Conservation (phyloP, 441 rosid species). For the Bruguiera hainesii region DNA sequence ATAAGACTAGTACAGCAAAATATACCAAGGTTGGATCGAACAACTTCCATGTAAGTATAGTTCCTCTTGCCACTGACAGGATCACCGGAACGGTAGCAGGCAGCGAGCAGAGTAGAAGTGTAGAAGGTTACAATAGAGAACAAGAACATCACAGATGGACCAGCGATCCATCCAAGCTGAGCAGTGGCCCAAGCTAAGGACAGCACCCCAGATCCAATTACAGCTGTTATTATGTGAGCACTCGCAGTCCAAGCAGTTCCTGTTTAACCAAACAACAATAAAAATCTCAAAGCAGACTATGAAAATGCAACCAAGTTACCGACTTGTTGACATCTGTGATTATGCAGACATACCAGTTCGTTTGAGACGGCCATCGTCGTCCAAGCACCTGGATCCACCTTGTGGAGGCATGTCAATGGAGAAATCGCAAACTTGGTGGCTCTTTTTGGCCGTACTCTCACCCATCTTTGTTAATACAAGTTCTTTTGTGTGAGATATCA, state of each 20-base stretch:
- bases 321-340: not conserved
- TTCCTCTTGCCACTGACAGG: constrained; percentile 61
- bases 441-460: constrained; percentile 34
- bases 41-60: constrained; percentile 80
- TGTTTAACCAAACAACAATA: constrained; percentile 16
- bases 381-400: constrained; percentile 47
- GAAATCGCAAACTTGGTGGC: constrained; percentile 40
- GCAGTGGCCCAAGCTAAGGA: constrained; percentile 83
- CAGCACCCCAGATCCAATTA: constrained; percentile 80
- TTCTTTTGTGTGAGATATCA: not conserved
- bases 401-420: constrained; percentile 33
- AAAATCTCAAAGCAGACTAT: not conserved
- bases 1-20: constrained; percentile 4
- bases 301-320: not conserved
- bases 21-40: constrained; percentile 61
- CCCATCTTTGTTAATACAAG: constrained; percentile 41
- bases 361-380: constrained; percentile 65
- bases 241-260: constrained; percentile 86
- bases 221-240: constrained; percentile 79
- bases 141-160: constrained; percentile 61
- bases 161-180: constrained; percentile 88
- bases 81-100: constrained; percentile 74
- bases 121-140: constrained; percentile 74
- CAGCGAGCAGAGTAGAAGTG: constrained; percentile 64
- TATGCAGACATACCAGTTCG: constrained; percentile 51